Conservation (phyloP, 306 rosid species). For the Acmispon strigosus region DNA sequence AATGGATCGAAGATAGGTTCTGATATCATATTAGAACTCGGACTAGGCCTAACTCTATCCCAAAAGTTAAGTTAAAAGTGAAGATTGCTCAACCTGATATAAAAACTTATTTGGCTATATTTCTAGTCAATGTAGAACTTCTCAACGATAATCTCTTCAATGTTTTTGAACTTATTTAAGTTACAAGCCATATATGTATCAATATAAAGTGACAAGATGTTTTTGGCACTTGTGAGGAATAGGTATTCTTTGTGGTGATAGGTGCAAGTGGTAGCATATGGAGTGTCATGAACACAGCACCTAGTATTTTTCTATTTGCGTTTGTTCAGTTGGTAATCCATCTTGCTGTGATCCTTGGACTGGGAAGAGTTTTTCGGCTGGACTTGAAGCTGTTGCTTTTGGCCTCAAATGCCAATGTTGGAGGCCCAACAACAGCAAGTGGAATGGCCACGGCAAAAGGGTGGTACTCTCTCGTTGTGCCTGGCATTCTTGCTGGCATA, state of each 20-base stretch:
- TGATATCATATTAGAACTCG: too few relatives aligned
- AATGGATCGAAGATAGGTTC: too few relatives aligned
- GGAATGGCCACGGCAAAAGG: constrained; percentile 70
- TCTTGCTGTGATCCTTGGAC: constrained; percentile 47
- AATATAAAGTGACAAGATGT: neutral
- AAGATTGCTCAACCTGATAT: too few relatives aligned
- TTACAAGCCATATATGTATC: neutral
- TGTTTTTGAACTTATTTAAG: too few relatives aligned
- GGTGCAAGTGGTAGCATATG: constrained; percentile 71
- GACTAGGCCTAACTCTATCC: too few relatives aligned
- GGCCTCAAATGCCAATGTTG: constrained; percentile 48
- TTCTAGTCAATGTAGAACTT: too few relatives aligned
- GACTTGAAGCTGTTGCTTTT: constrained; percentile 44
- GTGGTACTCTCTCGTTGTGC: constrained; percentile 63
- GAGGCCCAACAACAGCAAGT: constrained; percentile 73
- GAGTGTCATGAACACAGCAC: constrained; percentile 55
- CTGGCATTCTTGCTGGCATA: constrained; percentile 77
- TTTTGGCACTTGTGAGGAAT: constrained; percentile 9
- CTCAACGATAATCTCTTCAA: too few relatives aligned
- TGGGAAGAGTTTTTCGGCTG: constrained; percentile 47
- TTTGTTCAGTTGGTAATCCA: constrained; percentile 49
- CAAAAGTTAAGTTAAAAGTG: too few relatives aligned
- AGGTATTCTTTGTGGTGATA: constrained; percentile 60
- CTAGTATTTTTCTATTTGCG: constrained; percentile 50
- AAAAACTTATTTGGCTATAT: too few relatives aligned